Conservation (phyloP, 352 stramenopile species). For the Pythium sukuiense region DNA sequence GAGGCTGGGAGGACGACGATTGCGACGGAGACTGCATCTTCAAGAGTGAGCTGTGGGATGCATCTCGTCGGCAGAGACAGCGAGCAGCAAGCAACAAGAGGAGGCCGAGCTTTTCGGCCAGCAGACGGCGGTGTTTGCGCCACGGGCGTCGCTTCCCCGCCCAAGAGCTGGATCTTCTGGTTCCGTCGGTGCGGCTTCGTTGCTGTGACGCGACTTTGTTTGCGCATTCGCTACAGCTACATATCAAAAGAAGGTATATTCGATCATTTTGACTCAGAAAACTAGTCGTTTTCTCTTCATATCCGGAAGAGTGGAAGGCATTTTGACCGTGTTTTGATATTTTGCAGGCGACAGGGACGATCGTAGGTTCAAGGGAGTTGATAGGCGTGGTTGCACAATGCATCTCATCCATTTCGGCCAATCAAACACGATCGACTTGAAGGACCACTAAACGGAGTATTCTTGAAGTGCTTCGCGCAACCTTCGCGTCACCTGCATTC, state of each 20-base stretch:
- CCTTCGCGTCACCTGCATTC: conserved; percentile 29
- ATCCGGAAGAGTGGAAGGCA: too few species aligned
- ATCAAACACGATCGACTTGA: background rate
- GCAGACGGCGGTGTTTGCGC: conserved; percentile 24
- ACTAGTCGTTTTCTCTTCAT: too few species aligned
- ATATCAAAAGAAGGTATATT: conserved; percentile 4
- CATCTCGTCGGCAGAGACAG: background rate
- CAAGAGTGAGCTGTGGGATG: conserved; percentile 12
- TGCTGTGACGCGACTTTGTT: conserved; percentile 21
- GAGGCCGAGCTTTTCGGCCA: background rate
- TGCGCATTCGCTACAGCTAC: conserved; percentile 16
- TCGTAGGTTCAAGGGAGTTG: background rate
- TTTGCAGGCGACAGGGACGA: background rate
- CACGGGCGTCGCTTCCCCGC: conserved; percentile 8
- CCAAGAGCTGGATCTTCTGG: conserved; percentile 9
- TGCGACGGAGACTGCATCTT: conserved; percentile 30
- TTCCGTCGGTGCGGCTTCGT: conserved; percentile 22
- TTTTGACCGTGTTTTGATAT: conserved; percentile 15
- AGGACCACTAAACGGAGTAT: conserved; percentile 7
- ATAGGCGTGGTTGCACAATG: conserved; percentile 12
- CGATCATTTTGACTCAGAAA: background rate
- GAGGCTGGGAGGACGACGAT: background rate
- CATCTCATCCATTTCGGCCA: conserved; percentile 1
- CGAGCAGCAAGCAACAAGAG: background rate
- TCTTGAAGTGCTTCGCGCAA: conserved; percentile 33